These are phyloP conservation scores for Dorcoceras hygrometricum DNA, from an alignment of 257 asterid genomes.

Conservation along the genomic window DNA sequence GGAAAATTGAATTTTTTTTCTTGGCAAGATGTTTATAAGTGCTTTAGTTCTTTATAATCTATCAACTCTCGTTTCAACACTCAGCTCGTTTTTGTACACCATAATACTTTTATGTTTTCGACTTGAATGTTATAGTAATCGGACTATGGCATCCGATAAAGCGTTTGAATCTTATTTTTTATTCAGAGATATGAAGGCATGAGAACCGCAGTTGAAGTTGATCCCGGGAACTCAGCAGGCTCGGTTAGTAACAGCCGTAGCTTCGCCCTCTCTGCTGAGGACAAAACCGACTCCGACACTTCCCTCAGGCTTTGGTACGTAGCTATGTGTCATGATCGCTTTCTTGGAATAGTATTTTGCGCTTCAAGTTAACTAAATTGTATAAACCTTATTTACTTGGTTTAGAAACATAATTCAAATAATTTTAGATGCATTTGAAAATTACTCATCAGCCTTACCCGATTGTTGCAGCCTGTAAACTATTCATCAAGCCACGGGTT, in stretches of 20 bases:
- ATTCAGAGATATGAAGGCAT: neutral
- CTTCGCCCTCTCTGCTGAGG: conserved; percentile 10
- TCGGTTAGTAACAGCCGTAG: neutral
- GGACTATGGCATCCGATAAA: too few relatives aligned
- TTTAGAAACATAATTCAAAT: too few relatives aligned
- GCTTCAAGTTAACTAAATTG: too few relatives aligned
- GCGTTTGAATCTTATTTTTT: too few relatives aligned
- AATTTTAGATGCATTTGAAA: too few relatives aligned
- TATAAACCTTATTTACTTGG: too few relatives aligned
- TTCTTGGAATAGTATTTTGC: neutral
- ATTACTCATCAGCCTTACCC: neutral
- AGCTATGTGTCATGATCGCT: too few relatives aligned
- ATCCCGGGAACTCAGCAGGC: conserved; percentile 26
- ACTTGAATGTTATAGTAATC: too few relatives aligned
- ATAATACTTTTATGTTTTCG: too few relatives aligned
- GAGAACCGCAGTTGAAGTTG: conserved; percentile 1
- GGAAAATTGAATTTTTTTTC: neutral
- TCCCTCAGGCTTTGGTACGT: conserved; percentile 40
- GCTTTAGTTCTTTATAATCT: too few relatives aligned
- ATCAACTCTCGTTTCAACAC: neutral
- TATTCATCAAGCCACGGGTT: neutral
- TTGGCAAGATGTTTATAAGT: too few relatives aligned
- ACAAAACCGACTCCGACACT: conserved; percentile 25
- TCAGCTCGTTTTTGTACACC: too few relatives aligned
- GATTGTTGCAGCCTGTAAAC: neutral